Evolutionary conservation across 495 filamentous ascomycete genomes (phyloP).

Genomic region (Lepidopterella palustris): DNA sequence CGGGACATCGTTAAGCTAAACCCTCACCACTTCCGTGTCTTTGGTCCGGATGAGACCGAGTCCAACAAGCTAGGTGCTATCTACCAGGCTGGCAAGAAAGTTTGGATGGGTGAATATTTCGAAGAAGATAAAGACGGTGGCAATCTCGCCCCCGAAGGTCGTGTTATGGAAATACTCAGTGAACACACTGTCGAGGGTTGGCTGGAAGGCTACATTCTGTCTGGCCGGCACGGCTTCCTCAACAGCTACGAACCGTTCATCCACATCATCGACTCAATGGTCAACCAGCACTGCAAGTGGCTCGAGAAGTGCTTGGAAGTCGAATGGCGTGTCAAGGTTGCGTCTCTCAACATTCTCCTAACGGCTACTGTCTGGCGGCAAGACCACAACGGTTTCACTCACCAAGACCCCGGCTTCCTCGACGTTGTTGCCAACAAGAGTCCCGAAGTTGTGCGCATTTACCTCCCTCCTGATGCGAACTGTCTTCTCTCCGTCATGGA

Average conservation of each 20-base stretch:
- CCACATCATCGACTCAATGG: constrained; percentile 73
- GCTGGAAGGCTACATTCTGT: constrained; percentile 68
- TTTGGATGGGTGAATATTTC: constrained; percentile 70
- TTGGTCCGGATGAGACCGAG: constrained; percentile 71
- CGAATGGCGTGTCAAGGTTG: constrained; percentile 59
- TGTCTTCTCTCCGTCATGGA: constrained; percentile 60
- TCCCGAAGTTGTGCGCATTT: constrained; percentile 69
- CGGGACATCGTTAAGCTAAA: constrained; percentile 57
- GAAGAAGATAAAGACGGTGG: constrained; percentile 63
- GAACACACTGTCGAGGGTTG: constrained; percentile 69
- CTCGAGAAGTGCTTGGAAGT: constrained; percentile 68
- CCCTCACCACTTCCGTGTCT: constrained; percentile 58
- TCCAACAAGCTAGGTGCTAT: constrained; percentile 65
- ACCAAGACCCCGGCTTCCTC: constrained; percentile 71
- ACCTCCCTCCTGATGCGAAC: constrained; percentile 69
- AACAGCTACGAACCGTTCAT: constrained; percentile 77
- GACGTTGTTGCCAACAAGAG: constrained; percentile 69
- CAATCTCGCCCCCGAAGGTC: constrained; percentile 55
- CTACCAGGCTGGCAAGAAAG: constrained; percentile 65
- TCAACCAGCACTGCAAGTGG: constrained; percentile 77
- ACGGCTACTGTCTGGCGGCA: constrained; percentile 71
- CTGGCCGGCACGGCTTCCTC: constrained; percentile 62
- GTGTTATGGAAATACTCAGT: constrained; percentile 72
- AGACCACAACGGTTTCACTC: constrained; percentile 74
- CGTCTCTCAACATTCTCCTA: constrained; percentile 67